Evolutionary conservation across 768 basidiomycete genomes (phyloP), one percentile per base, ranked within the genome.

Genomic region (Lanmaoa pseudosensibilis): DNA sequence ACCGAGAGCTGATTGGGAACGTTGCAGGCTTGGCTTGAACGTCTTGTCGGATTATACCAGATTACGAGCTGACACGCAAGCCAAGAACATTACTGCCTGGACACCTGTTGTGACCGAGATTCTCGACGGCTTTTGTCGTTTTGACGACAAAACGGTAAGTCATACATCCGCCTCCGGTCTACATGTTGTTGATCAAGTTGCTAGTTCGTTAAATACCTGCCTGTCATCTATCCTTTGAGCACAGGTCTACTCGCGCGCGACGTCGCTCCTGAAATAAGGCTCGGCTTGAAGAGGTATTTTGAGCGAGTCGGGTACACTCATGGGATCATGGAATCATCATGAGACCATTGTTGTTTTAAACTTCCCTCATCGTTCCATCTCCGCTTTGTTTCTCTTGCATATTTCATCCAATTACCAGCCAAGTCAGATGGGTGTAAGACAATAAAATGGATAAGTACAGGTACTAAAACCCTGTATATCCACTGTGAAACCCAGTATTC

Each of bases 41-140:
- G 92, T 98, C 19, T 75, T 99, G 52, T 85, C 87, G 63, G 94
- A 97, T 72, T 99, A 93, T 73, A 92, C 86, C 68, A 90, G 90
- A 65, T 79, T 99, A 51, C 89, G 90, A 45, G 73, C 87, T 3
- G 96, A 98, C 57, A 93, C 87, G 4, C 96, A 98, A 73, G 85
- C 86, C 50, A 93, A 98, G 74, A 98, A 97, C 69, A 95, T 99
- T 56, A 73, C 86, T 15, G 96, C 97, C 1, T 99, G 97, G 97
- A 96, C 93, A 21, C 97, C 97, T n/a, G 97, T 99, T 32, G 88
- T 98, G n/a, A 88, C 87, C 11, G 95, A 98, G 69, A 91, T 97
- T 46, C 67, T 99, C 10, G 86, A 92, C 55, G 97, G 97, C 8
- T 94, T 93, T 68, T 86, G 86, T 69, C 82, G 82, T 21, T 92